Conservation (phyloP, 1,284 basidiomycete genomes). For the Rhodotorula mucilaginosa region DNA sequence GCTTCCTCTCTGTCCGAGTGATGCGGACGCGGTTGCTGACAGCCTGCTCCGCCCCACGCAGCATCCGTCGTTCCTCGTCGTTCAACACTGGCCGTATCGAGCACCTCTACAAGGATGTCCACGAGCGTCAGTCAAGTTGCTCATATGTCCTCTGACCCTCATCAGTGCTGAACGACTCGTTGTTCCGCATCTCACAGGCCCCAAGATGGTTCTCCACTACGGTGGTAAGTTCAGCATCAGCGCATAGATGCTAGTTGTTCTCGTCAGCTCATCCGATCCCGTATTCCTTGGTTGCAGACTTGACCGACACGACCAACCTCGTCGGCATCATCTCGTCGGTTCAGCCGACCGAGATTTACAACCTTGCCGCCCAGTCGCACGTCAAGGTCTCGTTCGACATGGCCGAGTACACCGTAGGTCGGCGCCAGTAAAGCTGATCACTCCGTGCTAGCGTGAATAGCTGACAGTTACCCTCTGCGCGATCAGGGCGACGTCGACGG, state of each 20-base stretch:
- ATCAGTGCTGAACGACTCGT: neutral
- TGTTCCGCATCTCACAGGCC: slow-evolving; percentile 22
- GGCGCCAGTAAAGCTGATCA: neutral
- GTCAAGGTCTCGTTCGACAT: slow-evolving; percentile 97
- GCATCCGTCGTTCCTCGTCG: slow-evolving; percentile 86
- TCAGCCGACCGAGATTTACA: slow-evolving; percentile 86
- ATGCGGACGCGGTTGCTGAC: neutral
- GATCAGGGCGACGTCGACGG: slow-evolving; percentile 76
- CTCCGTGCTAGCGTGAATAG: neutral
- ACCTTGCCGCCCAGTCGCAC: slow-evolving; percentile 91
- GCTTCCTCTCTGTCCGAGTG: too few species aligned
- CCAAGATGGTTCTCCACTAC: slow-evolving; percentile 81
- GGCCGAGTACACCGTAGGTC: slow-evolving; percentile 77
- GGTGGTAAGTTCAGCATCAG: slow-evolving; percentile 55
- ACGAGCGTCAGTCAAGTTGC: slow-evolving; percentile 55
- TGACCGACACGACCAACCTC: slow-evolving; percentile 87
- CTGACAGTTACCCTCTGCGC: neutral
- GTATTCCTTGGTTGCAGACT: slow-evolving; percentile 17
- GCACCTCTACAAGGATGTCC: slow-evolving; percentile 81
- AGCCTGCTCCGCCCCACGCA: slow-evolving; percentile 49
- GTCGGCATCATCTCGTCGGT: slow-evolving; percentile 89
- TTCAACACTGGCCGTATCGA: slow-evolving; percentile 90
- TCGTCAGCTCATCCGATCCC: neutral
- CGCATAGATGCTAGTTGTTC: too few species aligned
- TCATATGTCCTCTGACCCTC: neutral